Conservation (phyloP, 345 rosid genomes). For the Citrus medica region DNA sequence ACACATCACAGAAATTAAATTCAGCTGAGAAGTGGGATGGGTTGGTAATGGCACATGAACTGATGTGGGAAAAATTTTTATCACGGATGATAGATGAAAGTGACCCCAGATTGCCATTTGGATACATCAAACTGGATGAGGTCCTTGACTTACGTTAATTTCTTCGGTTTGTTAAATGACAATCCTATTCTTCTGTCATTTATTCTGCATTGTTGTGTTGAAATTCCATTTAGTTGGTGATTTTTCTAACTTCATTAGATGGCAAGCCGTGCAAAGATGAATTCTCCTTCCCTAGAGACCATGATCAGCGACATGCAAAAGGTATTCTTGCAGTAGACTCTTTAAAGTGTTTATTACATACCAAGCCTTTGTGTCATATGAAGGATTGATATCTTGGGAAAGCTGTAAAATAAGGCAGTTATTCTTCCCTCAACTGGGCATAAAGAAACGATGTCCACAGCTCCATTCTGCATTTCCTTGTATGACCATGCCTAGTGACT, state of each 20-base stretch:
- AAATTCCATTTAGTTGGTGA: not conserved
- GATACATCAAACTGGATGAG: slow-evolving; percentile 84
- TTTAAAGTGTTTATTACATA: not conserved
- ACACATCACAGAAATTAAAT: slow-evolving; percentile 49
- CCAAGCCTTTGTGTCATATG: not conserved
- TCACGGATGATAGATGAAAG: slow-evolving; percentile 71
- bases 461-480: not conserved
- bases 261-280: slow-evolving; percentile 74
- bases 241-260: slow-evolving; percentile 36
- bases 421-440: not conserved
- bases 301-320: slow-evolving; percentile 53
- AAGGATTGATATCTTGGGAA: not conserved
- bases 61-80: slow-evolving; percentile 64
- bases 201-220: not conserved
- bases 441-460: not conserved
- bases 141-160: slow-evolving; percentile 19
- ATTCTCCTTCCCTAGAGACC: slow-evolving; percentile 62
- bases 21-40: slow-evolving; percentile 76
- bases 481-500: not conserved
- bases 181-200: not conserved
- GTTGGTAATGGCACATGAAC: slow-evolving; percentile 43
- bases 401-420: not conserved
- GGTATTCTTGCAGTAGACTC: slow-evolving; percentile 28
- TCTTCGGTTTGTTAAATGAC: not conserved
- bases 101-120: slow-evolving; percentile 70